These are phyloP conservation scores for Rhizopogon salebrosus DNA, from an alignment of 768 basidiomycete species.

Conservation along the genomic window DNA sequence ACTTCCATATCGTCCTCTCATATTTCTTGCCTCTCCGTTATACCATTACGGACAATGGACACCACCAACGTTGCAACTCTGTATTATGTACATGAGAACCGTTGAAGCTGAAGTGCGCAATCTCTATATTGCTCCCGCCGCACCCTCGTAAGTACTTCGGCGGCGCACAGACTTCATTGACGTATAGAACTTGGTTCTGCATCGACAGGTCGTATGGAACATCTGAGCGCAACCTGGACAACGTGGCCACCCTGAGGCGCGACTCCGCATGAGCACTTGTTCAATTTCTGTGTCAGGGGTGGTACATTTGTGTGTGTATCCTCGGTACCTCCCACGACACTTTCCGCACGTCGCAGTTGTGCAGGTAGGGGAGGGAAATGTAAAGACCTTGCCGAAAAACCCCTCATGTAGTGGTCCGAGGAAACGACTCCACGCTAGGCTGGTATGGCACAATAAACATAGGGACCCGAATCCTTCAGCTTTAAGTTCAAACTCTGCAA, in stretches of 20 bases:
- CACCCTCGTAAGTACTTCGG: too few relatives aligned
- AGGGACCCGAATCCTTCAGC: constrained; percentile 25
- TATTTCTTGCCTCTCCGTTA: too few relatives aligned
- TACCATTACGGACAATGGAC: too few relatives aligned
- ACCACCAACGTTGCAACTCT: too few relatives aligned
- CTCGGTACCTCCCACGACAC: constrained; percentile 20
- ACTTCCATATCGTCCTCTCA: too few relatives aligned
- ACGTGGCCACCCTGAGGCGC: constrained; percentile 28
- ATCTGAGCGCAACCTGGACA: constrained; percentile 35
- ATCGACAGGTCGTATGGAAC: constrained; percentile 37
- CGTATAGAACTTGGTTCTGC: constrained; percentile 35
- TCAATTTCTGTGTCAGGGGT: constrained; percentile 18
- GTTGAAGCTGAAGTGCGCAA: too few relatives aligned
- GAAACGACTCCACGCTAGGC: constrained; percentile 30
- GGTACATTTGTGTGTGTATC: constrained; percentile 19
- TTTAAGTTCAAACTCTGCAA: constrained; percentile 22
- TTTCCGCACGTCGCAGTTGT: constrained; percentile 16
- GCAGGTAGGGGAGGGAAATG: constrained; percentile 16
- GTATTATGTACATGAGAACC: too few relatives aligned
- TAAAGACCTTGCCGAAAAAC: constrained; percentile 19
- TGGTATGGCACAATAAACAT: constrained; percentile 32
- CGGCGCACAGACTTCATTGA: too few relatives aligned
- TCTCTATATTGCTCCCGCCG: too few relatives aligned
- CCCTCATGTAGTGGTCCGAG: constrained; percentile 25
- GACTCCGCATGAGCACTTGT: constrained; percentile 22